Conservation (phyloP, 1,139 yeast genomes). For the Candida sp. region DNA sequence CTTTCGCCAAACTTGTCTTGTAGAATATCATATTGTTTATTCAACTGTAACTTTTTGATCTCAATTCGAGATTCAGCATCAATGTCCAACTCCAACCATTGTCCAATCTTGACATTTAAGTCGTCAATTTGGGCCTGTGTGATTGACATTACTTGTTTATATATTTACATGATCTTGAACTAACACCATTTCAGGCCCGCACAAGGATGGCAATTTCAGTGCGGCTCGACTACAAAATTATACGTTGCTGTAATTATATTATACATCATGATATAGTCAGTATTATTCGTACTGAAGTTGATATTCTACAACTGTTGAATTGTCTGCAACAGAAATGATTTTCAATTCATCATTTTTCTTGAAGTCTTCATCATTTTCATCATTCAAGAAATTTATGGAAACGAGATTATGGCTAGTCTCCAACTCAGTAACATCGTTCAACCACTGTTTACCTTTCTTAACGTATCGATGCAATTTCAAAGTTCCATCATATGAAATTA, state of each 20-base stretch:
- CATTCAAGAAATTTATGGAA: constrained; percentile 7
- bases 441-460: constrained; percentile 47
- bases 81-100: constrained; percentile 48
- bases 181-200: background rate
- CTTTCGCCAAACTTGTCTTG: constrained; percentile 49
- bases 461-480: constrained; percentile 27
- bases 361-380: constrained; percentile 9
- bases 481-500: constrained; percentile 21
- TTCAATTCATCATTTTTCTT: constrained; percentile 7
- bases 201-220: background rate
- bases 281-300: constrained; percentile 5
- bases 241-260: background rate
- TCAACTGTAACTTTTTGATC: constrained; percentile 44
- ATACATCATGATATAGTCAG: background rate
- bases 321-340: constrained; percentile 9
- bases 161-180: background rate
- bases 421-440: constrained; percentile 6
- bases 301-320: constrained; percentile 11
- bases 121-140: constrained; percentile 6
- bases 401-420: constrained; percentile 4
- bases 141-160: constrained; percentile 1
- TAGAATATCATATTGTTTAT: constrained; percentile 41
- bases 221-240: background rate
- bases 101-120: constrained; percentile 35
- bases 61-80: constrained; percentile 57